A percentile compares a stretch with the other conserved stretches of the same genome.
Evolutionary conservation across 2,329 filamentous ascomycete species (phyloP).

Genomic region (Claviceps quebecensis): DNA sequence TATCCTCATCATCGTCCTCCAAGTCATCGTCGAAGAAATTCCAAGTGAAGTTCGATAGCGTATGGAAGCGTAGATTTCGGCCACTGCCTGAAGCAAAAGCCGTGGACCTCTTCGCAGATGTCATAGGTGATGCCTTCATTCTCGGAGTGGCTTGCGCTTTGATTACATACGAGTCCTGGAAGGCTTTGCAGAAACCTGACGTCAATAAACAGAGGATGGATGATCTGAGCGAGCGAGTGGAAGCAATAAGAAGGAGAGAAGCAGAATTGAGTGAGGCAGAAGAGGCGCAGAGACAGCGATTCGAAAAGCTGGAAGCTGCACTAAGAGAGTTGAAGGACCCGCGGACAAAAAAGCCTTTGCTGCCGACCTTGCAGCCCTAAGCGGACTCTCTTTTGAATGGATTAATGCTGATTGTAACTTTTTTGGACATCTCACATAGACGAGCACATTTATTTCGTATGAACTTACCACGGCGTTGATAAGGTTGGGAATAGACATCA

Average conservation of each 20-base stretch:
- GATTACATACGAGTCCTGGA: slow-evolving; percentile 49
- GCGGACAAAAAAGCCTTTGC: slow-evolving; percentile 40
- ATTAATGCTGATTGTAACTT: neutral
- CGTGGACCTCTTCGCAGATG: slow-evolving; percentile 53
- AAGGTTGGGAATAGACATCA: neutral
- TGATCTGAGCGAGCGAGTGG: slow-evolving; percentile 32
- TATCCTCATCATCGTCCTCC: neutral
- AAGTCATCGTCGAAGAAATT: slow-evolving; percentile 11
- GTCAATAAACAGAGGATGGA: slow-evolving; percentile 38
- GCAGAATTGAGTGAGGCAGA: slow-evolving; percentile 33
- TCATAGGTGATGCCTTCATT: slow-evolving; percentile 50
- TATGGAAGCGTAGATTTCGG: slow-evolving; percentile 50
- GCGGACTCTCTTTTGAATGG: neutral
- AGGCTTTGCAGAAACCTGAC: slow-evolving; percentile 46
- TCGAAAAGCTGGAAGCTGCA: slow-evolving; percentile 39
- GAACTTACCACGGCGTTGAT: neutral
- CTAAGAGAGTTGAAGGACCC: slow-evolving; percentile 37
- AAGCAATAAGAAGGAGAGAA: slow-evolving; percentile 35
- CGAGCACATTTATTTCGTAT: neutral
- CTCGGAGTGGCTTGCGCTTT: slow-evolving; percentile 41
- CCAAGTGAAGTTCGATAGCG: slow-evolving; percentile 27
- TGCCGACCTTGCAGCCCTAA: slow-evolving; percentile 23
- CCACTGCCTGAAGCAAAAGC: slow-evolving; percentile 50
- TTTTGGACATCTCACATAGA: neutral
- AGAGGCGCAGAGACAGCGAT: slow-evolving; percentile 31